phyloP scores from a whole-genome alignment of 2,329 filamentous ascomycete genomes.

The Cordyceps cateniannulata region DNA sequence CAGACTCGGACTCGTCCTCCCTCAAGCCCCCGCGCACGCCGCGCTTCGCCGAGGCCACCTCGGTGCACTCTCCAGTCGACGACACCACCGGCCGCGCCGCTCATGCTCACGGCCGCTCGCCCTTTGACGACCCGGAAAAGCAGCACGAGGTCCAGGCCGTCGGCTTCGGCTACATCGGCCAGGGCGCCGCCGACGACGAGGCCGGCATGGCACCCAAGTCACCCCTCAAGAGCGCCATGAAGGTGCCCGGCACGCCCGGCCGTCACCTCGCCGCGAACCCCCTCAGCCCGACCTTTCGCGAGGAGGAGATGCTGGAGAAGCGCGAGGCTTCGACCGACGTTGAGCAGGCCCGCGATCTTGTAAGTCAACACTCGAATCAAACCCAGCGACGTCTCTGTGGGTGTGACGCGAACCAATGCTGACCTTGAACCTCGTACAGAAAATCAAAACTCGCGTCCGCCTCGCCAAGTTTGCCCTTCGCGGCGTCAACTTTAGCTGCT shows the following conservation, averaged over 20 bases:
- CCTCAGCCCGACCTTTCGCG: constrained; percentile 82
- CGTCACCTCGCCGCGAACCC: constrained; percentile 63
- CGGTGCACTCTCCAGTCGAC: constrained; percentile 71
- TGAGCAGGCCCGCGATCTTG: constrained; percentile 79
- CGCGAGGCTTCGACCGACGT: constrained; percentile 75
- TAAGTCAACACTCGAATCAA: no score
- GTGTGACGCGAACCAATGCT: no score
- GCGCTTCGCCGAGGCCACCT: constrained; percentile 75
- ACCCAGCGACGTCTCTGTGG: no score
- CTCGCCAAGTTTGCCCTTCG: constrained; percentile 94
- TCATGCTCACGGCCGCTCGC: constrained; percentile 28
- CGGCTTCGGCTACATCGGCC: constrained; percentile 84
- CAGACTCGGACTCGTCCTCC: constrained; percentile 47
- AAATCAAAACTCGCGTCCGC: constrained; percentile 84
- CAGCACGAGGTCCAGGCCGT: constrained; percentile 72
- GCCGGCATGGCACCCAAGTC: constrained; percentile 61
- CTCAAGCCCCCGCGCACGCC: constrained; percentile 66
- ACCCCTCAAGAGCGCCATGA: constrained; percentile 81
- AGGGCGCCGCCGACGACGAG: constrained; percentile 47
- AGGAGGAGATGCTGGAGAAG: constrained; percentile 84
- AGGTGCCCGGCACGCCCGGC: constrained; percentile 74
- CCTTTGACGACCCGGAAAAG: constrained; percentile 54
- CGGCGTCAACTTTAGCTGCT: constrained; percentile 94
- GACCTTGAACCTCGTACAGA: constrained; percentile 60
- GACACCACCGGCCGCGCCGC: constrained; percentile 19